phyloP scores from a whole-genome alignment of 1,139 yeast species.

The Yamadazyma membranifaciens region DNA sequence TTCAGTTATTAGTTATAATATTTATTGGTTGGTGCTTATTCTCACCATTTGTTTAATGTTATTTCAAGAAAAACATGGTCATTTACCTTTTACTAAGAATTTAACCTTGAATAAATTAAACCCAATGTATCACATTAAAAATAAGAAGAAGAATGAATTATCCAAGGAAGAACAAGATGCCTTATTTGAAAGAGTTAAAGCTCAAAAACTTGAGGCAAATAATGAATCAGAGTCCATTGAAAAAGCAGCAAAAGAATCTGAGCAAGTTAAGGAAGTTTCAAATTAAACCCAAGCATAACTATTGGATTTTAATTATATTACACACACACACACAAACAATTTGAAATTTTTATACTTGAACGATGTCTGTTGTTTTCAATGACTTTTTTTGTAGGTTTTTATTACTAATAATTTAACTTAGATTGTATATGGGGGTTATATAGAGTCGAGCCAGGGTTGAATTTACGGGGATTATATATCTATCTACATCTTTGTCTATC shows the following conservation, averaged over 20 bases:
- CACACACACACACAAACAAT: slow-evolving; percentile 15
- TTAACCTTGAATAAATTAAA: slow-evolving; percentile 56
- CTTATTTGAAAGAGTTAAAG: slow-evolving; percentile 46
- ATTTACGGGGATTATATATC: slow-evolving; percentile 14
- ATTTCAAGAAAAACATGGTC: slow-evolving; percentile 62
- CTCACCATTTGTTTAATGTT: slow-evolving; percentile 55
- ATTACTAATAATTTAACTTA: slow-evolving; percentile 2
- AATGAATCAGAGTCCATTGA: slow-evolving; percentile 22
- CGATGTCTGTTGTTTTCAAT: not conserved
- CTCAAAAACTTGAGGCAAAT: slow-evolving; percentile 17
- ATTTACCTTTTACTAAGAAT: slow-evolving; percentile 42
- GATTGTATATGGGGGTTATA: slow-evolving; percentile 11
- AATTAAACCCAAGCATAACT: not conserved
- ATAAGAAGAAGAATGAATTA: slow-evolving; percentile 62
- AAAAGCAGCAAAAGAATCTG: slow-evolving; percentile 13
- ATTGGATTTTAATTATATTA: slow-evolving; percentile 3
- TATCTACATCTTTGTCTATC: slow-evolving; percentile 3
- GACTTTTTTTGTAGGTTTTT: not conserved
- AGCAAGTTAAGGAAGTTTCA: slow-evolving; percentile 5
- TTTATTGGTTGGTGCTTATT: slow-evolving; percentile 75
- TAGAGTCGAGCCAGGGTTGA: slow-evolving; percentile 18
- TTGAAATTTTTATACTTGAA: slow-evolving; percentile 2
- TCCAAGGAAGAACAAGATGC: slow-evolving; percentile 50
- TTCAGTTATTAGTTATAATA: slow-evolving; percentile 76
- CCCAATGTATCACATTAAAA: slow-evolving; percentile 71